phyloP scores from a whole-genome alignment of 2,329 filamentous ascomycete species.

The Colletotrichum orchidophilum region DNA sequence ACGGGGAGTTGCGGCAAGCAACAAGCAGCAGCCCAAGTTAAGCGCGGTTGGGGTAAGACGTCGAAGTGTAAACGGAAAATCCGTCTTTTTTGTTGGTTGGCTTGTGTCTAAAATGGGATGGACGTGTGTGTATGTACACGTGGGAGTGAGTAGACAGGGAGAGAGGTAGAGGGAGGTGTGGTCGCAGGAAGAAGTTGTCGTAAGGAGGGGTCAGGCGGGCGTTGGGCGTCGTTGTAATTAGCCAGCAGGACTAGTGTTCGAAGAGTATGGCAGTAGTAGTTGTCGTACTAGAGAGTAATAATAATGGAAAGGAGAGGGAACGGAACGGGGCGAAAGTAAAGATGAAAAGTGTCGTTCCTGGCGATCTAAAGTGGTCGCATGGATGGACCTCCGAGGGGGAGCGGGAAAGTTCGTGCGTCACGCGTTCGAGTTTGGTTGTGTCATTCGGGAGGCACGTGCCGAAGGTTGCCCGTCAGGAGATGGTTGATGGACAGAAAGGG shows the following conservation, averaged over 20 bases:
- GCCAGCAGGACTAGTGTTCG: not conserved
- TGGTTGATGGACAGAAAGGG: not conserved
- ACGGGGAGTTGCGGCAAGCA: constrained; percentile 19
- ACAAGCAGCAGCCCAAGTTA: not conserved
- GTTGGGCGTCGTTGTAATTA: not conserved
- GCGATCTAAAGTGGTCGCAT: constrained; percentile 22
- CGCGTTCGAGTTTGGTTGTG: constrained; percentile 24
- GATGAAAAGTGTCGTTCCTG: constrained; percentile 6
- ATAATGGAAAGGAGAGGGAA: not conserved
- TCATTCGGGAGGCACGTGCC: constrained; percentile 23
- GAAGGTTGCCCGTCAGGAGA: not conserved
- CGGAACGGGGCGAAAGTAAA: not conserved
- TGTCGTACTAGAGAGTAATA: not conserved
- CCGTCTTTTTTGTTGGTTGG: not conserved
- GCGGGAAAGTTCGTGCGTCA: constrained; percentile 25
- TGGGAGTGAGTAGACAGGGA: not conserved
- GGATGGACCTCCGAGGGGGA: constrained; percentile 3
- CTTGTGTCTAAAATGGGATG: not conserved
- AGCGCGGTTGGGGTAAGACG: constrained; percentile 11
- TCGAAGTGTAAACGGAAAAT: not conserved
- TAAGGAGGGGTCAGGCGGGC: not conserved
- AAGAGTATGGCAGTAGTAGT: not conserved
- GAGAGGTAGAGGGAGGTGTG: not conserved
- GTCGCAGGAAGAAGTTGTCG: not conserved
- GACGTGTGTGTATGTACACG: not conserved